phyloP scores from a whole-genome alignment of 2,329 filamentous ascomycete genomes.

The Hirsutella thompsonii region DNA sequence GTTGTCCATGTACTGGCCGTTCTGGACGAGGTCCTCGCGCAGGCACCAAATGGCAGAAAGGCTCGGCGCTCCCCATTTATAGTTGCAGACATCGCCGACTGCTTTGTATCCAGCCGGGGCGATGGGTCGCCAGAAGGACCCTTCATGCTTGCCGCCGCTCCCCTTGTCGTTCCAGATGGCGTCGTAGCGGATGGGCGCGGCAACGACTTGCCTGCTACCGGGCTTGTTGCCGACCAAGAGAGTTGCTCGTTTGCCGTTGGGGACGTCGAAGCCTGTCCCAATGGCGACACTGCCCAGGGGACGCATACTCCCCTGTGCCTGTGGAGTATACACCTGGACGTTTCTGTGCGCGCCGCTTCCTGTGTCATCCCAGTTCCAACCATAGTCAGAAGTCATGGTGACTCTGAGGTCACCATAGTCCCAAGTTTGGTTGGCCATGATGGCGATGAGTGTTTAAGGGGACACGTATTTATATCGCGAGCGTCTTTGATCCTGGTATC shows the following conservation, averaged over 20 bases:
- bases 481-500: too few species aligned
- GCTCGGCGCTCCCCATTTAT: not conserved
- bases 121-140: not conserved
- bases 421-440: not conserved
- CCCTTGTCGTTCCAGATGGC: not conserved
- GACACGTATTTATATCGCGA: too few species aligned
- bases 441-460: not conserved
- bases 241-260: not conserved
- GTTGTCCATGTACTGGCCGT: not conserved
- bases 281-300: slow-evolving; percentile 1
- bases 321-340: not conserved
- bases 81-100: not conserved
- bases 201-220: not conserved
- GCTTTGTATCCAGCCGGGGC: not conserved
- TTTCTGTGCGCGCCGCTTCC: not conserved
- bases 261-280: not conserved
- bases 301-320: not conserved
- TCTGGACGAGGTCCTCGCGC: not conserved
- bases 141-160: not conserved
- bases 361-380: slow-evolving; percentile 1
- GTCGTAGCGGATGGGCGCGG: not conserved
- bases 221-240: not conserved
- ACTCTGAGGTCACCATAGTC: slow-evolving; percentile 4
- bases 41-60: not conserved
- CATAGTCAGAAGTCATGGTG: slow-evolving; percentile 2